These are phyloP conservation scores for Suillus decipiens DNA, from an alignment of 768 basidiomycete genomes.

Conservation along the genomic window DNA sequence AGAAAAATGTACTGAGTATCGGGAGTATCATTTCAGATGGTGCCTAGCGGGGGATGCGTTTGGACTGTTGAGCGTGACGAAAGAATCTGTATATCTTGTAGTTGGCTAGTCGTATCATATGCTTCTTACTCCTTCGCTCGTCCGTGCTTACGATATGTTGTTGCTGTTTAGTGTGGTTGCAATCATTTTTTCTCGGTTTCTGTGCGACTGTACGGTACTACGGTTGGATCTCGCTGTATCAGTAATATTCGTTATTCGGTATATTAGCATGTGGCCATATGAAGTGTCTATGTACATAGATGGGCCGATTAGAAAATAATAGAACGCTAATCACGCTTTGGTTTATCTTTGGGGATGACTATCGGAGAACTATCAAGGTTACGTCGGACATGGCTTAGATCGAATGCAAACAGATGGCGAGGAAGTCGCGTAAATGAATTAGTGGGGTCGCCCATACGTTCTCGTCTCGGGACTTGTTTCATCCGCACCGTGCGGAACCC, in stretches of 20 bases:
- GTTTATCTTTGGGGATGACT: background rate
- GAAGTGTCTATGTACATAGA: background rate
- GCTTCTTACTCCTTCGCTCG: background rate
- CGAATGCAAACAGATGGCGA: too few species aligned
- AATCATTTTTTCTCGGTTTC: background rate
- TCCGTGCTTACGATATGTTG: background rate
- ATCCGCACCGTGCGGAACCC: too few species aligned
- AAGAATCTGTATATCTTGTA: conserved; percentile 1
- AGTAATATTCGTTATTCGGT: background rate
- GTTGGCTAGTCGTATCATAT: background rate
- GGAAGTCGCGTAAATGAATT: too few species aligned
- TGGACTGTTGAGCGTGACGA: background rate
- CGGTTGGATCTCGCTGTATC: background rate
- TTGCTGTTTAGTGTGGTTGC: background rate
- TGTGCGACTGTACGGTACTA: background rate
- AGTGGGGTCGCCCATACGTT: too few species aligned
- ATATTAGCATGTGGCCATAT: too few species aligned
- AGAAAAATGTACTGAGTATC: conserved; percentile 71
- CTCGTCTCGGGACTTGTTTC: too few species aligned
- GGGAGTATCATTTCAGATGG: conserved; percentile 68
- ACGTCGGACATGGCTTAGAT: too few species aligned
- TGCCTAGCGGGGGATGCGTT: background rate
- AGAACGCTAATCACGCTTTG: background rate
- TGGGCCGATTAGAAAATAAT: background rate
- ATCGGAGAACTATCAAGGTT: too few species aligned